Base-by-base conservation (phyloP, 1,139 yeast genomes). In the Geotrichum aggregatum region DNA sequence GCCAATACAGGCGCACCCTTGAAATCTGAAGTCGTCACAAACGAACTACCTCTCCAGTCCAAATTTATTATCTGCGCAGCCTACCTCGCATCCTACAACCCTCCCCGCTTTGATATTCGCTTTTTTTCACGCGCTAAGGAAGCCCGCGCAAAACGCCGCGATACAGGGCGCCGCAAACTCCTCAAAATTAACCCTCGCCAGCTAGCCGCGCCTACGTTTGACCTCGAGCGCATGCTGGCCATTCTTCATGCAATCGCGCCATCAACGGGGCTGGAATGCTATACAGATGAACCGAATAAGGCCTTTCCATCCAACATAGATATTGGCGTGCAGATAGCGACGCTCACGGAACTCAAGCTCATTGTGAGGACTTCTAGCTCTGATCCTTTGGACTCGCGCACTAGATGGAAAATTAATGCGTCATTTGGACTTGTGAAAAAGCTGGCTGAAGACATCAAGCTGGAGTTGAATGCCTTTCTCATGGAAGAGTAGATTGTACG, bases 31-130 rank as follows among this genome's bases (percentile, higher is more conserved):
- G 30, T 30, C 14, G 51, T 41, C 10, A 19, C 42, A 16, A 52
- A 58, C 48, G 62, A 58, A 14, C 69, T 83, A 54, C 82, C 87
- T 0, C 63, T 67, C 11, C 75, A 76, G 52, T 76, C 87, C n/a
- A 82, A 82, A 62, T 82, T 73, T 60, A 69, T 84, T 2, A 67
- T 85, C 22, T 73, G 84, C 49, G 87, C 91, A 1, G 81, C 87
- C 0, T 85, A 82, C 61, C 70, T 85, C 52, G 89, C 91, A 0
- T 83, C 91, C 0, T 82, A 76, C 62, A 79, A 79, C 49, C 80
- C 81, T 4, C 79, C 82, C 3, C 77, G 77, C 56, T 72, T 73
- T 56, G 94, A 85, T 63, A 71, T 79, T 57, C 76, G 78, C 42
- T 71, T 76, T 54, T 85, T 84, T 59, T 80, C 91, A 43, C 76